phyloP scores from a whole-genome alignment of 179 eudicot genomes.

The Beta corolliflora region DNA sequence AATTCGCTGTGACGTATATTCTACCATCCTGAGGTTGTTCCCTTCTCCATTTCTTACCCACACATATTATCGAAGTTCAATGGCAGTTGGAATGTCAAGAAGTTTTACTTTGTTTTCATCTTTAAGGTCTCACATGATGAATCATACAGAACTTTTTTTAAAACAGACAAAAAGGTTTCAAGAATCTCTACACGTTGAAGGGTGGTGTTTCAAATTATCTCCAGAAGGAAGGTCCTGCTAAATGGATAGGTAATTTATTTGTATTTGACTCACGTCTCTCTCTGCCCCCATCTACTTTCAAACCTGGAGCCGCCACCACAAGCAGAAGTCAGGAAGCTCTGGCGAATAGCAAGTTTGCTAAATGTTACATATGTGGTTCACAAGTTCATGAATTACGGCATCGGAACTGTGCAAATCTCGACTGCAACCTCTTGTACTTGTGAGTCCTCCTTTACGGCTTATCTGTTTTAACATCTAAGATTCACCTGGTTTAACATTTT shows the following conservation, averaged over 20 bases:
- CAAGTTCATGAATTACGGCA: constrained; percentile 79
- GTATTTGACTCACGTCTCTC: constrained; percentile 95
- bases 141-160: neutral
- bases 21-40: constrained; percentile 80
- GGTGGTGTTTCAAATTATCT: constrained; percentile 96
- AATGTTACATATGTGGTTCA: constrained; percentile 78
- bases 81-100: neutral
- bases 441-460: constrained; percentile 40
- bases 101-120: neutral
- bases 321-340: constrained; percentile 29
- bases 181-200: constrained; percentile 76
- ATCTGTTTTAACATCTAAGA: neutral
- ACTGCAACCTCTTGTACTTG: constrained; percentile 96
- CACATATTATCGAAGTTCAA: neutral
- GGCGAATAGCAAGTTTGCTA: constrained; percentile 54
- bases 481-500: too few species aligned
- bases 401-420: constrained; percentile 94
- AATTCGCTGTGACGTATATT: constrained; percentile 95
- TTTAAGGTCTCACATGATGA: neutral
- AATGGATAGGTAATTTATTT: constrained; percentile 91
- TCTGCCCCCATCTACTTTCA: constrained; percentile 79
- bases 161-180: constrained; percentile 77
- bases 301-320: constrained; percentile 47
- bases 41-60: constrained; percentile 15
- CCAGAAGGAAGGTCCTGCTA: constrained; percentile 69